phyloP scores from a whole-genome alignment of 148 eudicot genomes.

The Rhododendron henanense region DNA sequence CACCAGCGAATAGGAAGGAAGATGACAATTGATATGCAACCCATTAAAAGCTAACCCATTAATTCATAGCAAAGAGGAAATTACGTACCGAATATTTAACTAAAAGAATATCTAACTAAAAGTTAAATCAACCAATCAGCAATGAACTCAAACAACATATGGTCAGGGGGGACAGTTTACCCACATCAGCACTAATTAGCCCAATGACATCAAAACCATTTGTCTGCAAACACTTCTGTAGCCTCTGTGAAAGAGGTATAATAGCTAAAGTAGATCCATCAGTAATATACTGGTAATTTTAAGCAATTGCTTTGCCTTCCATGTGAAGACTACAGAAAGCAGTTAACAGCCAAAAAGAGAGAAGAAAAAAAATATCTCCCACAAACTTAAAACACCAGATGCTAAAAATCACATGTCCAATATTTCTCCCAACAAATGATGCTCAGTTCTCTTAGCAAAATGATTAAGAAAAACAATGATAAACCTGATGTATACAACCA shows the following conservation, averaged over 20 bases:
- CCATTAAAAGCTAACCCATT: too few relatives aligned
- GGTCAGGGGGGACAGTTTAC: too few relatives aligned
- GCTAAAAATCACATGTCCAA: background rate
- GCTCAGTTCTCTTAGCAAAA: background rate
- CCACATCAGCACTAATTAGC: slow-evolving; percentile 43
- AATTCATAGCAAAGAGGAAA: too few relatives aligned
- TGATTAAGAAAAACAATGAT: background rate
- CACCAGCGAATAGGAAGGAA: too few relatives aligned
- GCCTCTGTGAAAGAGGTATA: slow-evolving; percentile 49
- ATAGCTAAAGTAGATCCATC: slow-evolving; percentile 1
- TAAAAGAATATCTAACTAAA: too few relatives aligned
- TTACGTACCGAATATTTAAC: too few relatives aligned
- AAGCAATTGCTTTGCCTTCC: background rate
- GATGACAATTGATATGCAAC: too few relatives aligned
- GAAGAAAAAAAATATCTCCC: background rate
- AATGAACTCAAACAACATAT: too few relatives aligned
- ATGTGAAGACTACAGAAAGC: background rate
- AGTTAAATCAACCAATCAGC: too few relatives aligned
- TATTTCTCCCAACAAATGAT: background rate
- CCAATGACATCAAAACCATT: slow-evolving; percentile 65
- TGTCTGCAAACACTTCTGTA: slow-evolving; percentile 63
- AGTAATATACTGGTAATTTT: background rate
- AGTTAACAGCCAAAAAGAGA: background rate
- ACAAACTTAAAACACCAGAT: background rate
- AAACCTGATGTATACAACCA: background rate